A percentile compares a stretch with the other conserved stretches of the same genome.
phyloP scores from a whole-genome alignment of 2,329 filamentous ascomycete genomes.

The Basipetospora chlamydospora region DNA sequence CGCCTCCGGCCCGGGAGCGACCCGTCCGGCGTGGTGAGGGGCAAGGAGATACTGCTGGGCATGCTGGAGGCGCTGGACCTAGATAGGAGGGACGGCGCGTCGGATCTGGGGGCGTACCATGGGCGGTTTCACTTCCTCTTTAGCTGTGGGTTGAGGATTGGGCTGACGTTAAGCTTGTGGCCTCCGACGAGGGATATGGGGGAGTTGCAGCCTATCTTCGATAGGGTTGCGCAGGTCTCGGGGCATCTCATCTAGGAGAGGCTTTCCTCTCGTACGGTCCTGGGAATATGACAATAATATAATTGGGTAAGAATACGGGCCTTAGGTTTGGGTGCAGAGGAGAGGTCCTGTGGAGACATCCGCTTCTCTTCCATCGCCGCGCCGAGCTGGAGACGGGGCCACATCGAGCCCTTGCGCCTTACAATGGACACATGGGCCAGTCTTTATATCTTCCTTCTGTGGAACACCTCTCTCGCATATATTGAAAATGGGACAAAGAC shows the following conservation, averaged over 20 bases:
- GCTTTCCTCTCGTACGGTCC: too few relatives aligned
- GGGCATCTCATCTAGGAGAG: constrained; percentile 1
- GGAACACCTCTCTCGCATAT: too few relatives aligned
- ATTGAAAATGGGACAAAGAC: too few relatives aligned
- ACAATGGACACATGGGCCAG: too few relatives aligned
- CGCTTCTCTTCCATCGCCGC: too few relatives aligned
- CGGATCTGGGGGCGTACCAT: constrained; percentile 2
- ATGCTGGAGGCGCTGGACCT: background rate
- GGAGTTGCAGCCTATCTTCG: constrained; percentile 1
- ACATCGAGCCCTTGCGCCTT: too few relatives aligned
- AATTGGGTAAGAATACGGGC: too few relatives aligned
- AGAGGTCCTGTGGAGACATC: too few relatives aligned
- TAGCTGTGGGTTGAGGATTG: background rate
- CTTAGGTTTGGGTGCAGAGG: too few relatives aligned
- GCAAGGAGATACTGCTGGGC: background rate
- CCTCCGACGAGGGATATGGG: background rate
- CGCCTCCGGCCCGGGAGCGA: background rate
- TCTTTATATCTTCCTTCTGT: too few relatives aligned
- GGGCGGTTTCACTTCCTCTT: constrained; percentile 3
- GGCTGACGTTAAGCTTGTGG: background rate
- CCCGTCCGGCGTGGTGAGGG: background rate
- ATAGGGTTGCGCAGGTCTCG: background rate
- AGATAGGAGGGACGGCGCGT: background rate
- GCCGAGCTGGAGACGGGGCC: too few relatives aligned
- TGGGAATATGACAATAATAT: background rate